Conservation (phyloP, 805 yeast genomes). For the Hanseniaspora lindneri region DNA sequence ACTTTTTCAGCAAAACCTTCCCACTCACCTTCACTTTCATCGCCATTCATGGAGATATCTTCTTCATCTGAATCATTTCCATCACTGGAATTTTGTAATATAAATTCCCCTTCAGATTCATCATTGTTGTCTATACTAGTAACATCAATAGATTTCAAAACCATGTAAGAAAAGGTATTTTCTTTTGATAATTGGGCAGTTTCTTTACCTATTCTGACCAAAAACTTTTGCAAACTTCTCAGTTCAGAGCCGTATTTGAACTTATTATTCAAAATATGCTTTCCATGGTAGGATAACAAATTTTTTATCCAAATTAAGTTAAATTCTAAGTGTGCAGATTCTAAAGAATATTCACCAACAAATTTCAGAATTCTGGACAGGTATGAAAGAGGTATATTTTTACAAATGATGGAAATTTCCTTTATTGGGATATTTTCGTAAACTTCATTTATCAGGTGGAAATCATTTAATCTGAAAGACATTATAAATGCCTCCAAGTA, state of each 20-base stretch:
- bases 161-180: conserved; percentile 44
- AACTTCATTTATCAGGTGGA: conserved; percentile 54
- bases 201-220: conserved; percentile 63
- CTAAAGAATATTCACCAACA: conserved; percentile 54
- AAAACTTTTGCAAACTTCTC: conserved; percentile 62
- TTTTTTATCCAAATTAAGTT: conserved; percentile 69
- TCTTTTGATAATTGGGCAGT: conserved; percentile 43
- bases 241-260: conserved; percentile 51
- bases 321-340: conserved; percentile 75
- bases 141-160: conserved; percentile 32
- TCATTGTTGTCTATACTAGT: conserved; percentile 26
- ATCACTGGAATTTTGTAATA: conserved; percentile 25
- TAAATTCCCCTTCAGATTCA: conserved; percentile 25
- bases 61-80: conserved; percentile 26
- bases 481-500: conserved; percentile 72
- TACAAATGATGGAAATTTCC: conserved; percentile 55
- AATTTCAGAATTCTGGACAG: conserved; percentile 54
- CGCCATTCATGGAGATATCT: conserved; percentile 24
- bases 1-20: conserved; percentile 26
- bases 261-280: conserved; percentile 50
- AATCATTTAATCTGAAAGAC: conserved; percentile 88
- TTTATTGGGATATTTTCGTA: conserved; percentile 61
- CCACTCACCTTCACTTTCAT: conserved; percentile 33
- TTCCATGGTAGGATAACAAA: conserved; percentile 63
- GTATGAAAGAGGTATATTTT: conserved; percentile 68